A percentile compares a stretch with the other conserved stretches of the same genome.
These are phyloP conservation scores for Phytophthora melonis DNA, from an alignment of 352 stramenopile species.

Conservation along the genomic window DNA sequence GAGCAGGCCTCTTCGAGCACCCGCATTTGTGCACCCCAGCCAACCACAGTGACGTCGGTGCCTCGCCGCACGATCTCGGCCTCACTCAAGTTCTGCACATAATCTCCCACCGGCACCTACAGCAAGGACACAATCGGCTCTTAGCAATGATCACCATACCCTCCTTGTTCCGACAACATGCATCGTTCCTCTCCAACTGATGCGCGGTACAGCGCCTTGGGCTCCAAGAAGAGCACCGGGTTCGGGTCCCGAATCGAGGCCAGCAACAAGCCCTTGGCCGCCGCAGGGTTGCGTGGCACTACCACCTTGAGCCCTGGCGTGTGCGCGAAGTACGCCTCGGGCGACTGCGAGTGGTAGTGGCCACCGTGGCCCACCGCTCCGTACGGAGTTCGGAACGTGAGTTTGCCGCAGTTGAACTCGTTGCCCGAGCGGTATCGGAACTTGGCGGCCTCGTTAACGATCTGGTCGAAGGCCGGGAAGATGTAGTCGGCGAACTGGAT, in stretches of 20 bases:
- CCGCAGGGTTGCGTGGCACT: slow-evolving; percentile 94
- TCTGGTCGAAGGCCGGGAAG: slow-evolving; percentile 96
- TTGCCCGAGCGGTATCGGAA: slow-evolving; percentile 98
- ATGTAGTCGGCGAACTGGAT: slow-evolving; percentile 99
- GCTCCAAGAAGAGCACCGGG: slow-evolving; percentile 98
- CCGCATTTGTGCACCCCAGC: slow-evolving; percentile 93
- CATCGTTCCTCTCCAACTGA: slow-evolving; percentile 91
- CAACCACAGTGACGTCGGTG: slow-evolving; percentile 96
- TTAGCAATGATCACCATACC: no score
- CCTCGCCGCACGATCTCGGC: slow-evolving; percentile 94
- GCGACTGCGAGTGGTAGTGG: slow-evolving; percentile 96
- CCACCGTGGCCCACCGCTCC: slow-evolving; percentile 95
- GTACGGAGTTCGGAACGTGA: slow-evolving; percentile 96
- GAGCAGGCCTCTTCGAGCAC: slow-evolving; percentile 87
- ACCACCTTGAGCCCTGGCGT: slow-evolving; percentile 97
- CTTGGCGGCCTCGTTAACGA: slow-evolving; percentile 99
- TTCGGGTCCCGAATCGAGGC: slow-evolving; percentile 97
- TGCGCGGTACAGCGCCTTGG: slow-evolving; percentile 98
- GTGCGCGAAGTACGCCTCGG: slow-evolving; percentile 97
- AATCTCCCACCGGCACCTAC: slow-evolving; percentile 94
- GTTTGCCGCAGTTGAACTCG: slow-evolving; percentile 97
- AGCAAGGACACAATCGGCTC: neutral
- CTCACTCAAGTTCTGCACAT: slow-evolving; percentile 93
- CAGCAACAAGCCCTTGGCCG: slow-evolving; percentile 97
- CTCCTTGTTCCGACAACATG: no score